These are phyloP conservation scores for Agrocybe chaxingu DNA, from an alignment of 768 basidiomycete genomes.

Conservation along the genomic window DNA sequence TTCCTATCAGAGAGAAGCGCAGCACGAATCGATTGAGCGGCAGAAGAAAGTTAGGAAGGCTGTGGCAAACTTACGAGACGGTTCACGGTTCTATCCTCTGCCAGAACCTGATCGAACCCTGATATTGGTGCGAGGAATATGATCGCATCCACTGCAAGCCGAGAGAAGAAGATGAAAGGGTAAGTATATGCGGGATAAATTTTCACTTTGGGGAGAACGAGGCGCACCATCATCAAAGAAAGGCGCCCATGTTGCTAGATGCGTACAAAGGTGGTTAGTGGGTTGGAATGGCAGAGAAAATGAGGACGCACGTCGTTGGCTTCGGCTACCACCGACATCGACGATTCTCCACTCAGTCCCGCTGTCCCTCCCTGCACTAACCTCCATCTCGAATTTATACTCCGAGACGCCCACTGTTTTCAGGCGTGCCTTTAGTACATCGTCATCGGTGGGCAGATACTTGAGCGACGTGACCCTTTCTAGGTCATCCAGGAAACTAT, in stretches of 20 bases:
- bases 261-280: not conserved
- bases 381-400: constrained; percentile 77
- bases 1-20: constrained; percentile 40
- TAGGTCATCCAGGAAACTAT: constrained; percentile 68
- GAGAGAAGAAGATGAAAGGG: not conserved
- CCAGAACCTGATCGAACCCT: constrained; percentile 68
- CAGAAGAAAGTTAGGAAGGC: not conserved
- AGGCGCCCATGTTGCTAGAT: constrained; percentile 61
- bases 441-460: constrained; percentile 73
- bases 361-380: constrained; percentile 46
- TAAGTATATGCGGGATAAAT: not conserved
- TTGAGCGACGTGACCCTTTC: constrained; percentile 59
- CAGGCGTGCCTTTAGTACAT: constrained; percentile 72
- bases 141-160: constrained; percentile 56
- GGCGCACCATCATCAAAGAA: constrained; percentile 59
- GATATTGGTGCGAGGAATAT: constrained; percentile 78
- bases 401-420: constrained; percentile 80
- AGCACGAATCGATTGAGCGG: not conserved
- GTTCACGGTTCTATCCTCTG: constrained; percentile 60
- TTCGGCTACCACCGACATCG: constrained; percentile 75
- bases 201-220: not conserved
- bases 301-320: constrained; percentile 36
- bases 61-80: constrained; percentile 40
- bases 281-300: not conserved
- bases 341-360: constrained; percentile 74